These are phyloP conservation scores for Colletotrichum tamarilloi DNA, from an alignment of 2,329 filamentous ascomycete genomes.

Conservation along the genomic window DNA sequence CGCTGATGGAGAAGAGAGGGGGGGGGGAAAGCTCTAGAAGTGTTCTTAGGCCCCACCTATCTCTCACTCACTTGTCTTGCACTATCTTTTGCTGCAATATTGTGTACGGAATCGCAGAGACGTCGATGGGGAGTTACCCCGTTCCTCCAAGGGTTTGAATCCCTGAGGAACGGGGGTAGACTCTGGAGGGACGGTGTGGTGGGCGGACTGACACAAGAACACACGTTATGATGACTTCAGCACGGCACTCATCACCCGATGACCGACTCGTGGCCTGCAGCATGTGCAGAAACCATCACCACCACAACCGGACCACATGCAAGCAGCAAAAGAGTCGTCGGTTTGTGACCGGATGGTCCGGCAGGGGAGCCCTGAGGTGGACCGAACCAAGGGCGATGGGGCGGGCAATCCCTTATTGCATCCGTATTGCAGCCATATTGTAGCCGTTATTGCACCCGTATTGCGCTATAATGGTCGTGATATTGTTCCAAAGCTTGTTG, in stretches of 20 bases:
- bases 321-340: background rate
- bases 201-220: constrained; percentile 2
- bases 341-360: background rate
- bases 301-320: background rate
- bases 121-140: background rate
- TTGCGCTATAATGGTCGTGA: constrained; percentile 1
- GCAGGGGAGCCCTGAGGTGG: background rate
- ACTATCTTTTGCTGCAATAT: background rate
- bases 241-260: background rate
- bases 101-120: background rate
- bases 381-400: constrained; percentile 1
- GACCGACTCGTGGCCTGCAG: constrained; percentile 21
- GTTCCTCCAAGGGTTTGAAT: background rate
- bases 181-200: background rate
- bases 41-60: background rate
- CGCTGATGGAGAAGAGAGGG: background rate
- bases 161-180: background rate
- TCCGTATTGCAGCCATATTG: constrained; percentile 4
- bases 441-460: background rate
- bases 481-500: background rate
- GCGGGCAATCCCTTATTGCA: constrained; percentile 1
- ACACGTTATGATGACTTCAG: background rate
- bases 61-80: background rate
- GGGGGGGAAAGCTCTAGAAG: background rate
- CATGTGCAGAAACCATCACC: background rate